Base-by-base conservation (phyloP, 352 stramenopile genomes). In the Elongisporangium undulatum region DNA sequence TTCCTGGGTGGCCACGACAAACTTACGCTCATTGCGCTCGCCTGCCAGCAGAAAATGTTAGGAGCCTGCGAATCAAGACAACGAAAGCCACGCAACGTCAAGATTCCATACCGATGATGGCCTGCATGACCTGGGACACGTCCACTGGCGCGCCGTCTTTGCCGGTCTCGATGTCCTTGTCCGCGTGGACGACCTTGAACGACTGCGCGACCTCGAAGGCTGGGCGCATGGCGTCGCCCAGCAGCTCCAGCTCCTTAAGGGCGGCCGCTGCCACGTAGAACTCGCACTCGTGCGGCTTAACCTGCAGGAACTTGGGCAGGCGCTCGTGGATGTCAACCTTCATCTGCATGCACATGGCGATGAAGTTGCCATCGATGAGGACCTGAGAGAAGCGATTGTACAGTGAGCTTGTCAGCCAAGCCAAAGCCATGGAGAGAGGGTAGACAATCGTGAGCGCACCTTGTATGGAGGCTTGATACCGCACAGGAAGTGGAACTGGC, bases 401-500 rank as follows among this genome's bases (percentile, higher is more conserved):
- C 1, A 12, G 23, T 55, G 7, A 58, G 38, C 22, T 16, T 38
- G 53, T 9, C 49, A 24, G 15, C 24, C n/a, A 22, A n/a, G 19
- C 9, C 22, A 20, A 9, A 41, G 9, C 29, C 29, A 15, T 41
- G 9, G 29, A 41, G 13, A 13, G 29, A 24, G n/a, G 16, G 24
- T 2, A 22, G 45, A 19, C 55, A 22, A 3, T 16, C 10, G 8
- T 2, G n/a, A 6, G 63, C n/a, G 51, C 54, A 72, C 78, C 56
- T 89, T 87, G 68, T 94, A 95, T 8, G 86, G 86, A 49, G 84
- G 62, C 61, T 93, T 95, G 70, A 95, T 88, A 45, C 86, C 86
- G 63, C 84, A 95, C 57, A 94, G 67, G 62, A 95, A 93, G 70
- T 94, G 84, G 75, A 93, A 95, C 67, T 94, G 84, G 57, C 83